Conservation (phyloP, 495 filamentous ascomycete species). For the Aspergillus biplanus region DNA sequence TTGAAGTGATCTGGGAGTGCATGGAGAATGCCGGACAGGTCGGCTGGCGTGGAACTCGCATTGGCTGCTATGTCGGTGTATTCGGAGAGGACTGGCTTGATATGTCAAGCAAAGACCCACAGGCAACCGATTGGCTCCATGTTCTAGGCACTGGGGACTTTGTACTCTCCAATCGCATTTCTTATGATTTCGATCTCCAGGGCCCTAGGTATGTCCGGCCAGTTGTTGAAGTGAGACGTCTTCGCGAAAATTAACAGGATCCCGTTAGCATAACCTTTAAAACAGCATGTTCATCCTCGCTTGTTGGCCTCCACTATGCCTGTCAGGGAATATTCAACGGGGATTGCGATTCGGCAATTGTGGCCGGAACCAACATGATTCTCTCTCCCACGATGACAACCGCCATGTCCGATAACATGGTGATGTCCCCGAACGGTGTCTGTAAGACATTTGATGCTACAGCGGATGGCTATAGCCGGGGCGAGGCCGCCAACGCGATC, state of each 20-base stretch:
- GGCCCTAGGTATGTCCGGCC: background rate
- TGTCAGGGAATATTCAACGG: background rate
- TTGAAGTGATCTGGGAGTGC: constrained; percentile 31
- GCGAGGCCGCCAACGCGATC: background rate
- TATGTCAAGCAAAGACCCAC: background rate
- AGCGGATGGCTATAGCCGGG: constrained; percentile 3
- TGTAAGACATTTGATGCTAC: constrained; percentile 4
- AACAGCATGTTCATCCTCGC: background rate
- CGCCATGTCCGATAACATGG: background rate
- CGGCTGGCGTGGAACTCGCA: constrained; percentile 4
- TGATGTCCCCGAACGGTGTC: background rate
- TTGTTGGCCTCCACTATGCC: background rate
- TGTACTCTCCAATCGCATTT: background rate
- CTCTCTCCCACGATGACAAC: too few relatives aligned
- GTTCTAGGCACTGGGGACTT: background rate
- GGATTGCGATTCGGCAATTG: background rate
- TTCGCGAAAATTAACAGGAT: too few relatives aligned
- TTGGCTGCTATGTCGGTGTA: constrained; percentile 7
- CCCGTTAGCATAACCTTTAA: background rate
- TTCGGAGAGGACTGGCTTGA: constrained; percentile 24
- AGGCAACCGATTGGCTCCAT: background rate
- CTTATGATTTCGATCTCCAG: background rate
- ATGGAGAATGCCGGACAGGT: constrained; percentile 42
- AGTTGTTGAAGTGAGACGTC: too few relatives aligned
- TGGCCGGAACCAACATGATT: background rate